Percentiles rank a stretch among this genome's conserved stretches.
These are phyloP conservation scores for Fusarium longipes DNA, from an alignment of 2,329 filamentous ascomycete genomes.

Conservation along the genomic window DNA sequence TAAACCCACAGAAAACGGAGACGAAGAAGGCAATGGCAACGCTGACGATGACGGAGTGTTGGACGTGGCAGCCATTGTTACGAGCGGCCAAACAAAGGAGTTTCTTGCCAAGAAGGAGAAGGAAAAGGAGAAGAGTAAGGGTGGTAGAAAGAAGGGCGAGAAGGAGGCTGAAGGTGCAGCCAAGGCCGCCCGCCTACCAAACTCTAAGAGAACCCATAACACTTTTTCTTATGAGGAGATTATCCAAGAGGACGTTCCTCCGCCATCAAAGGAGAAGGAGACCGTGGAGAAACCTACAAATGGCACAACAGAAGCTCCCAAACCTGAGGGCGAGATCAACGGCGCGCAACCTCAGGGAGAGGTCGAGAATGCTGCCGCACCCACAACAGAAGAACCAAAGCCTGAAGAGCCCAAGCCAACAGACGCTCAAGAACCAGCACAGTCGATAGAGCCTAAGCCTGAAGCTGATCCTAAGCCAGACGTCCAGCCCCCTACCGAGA, in stretches of 20 bases:
- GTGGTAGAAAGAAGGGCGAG: constrained; percentile 62
- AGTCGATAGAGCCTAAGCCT: constrained; percentile 36
- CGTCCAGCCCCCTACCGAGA: constrained; percentile 38
- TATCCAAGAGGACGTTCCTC: constrained; percentile 63
- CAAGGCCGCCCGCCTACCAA: constrained; percentile 72
- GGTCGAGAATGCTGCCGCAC: constrained; percentile 6
- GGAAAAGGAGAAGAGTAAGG: constrained; percentile 74
- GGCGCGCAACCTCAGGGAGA: constrained; percentile 26
- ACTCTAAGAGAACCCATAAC: constrained; percentile 76
- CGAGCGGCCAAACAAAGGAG: constrained; percentile 82
- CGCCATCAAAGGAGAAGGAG: constrained; percentile 50
- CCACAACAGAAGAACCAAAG: constrained; percentile 2
- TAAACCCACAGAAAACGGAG: constrained; percentile 52
- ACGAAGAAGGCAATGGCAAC: constrained; percentile 56
- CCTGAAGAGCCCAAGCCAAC: constrained; percentile 45
- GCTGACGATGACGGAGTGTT: constrained; percentile 77
- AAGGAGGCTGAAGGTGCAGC: constrained; percentile 66
- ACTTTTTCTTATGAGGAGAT: constrained; percentile 80
- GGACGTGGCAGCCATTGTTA: constrained; percentile 86
- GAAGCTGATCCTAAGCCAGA: constrained; percentile 38
- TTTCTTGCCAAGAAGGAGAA: constrained; percentile 86
- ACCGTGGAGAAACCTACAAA: constrained; percentile 28
- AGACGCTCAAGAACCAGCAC: constrained; percentile 38
- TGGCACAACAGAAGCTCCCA: constrained; percentile 29
- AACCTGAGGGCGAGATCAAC: constrained; percentile 29